Percentiles rank a stretch among this genome's conserved stretches.
These are phyloP conservation scores for Suillus variegatus DNA, from an alignment of 768 basidiomycete species.

Conservation along the genomic window DNA sequence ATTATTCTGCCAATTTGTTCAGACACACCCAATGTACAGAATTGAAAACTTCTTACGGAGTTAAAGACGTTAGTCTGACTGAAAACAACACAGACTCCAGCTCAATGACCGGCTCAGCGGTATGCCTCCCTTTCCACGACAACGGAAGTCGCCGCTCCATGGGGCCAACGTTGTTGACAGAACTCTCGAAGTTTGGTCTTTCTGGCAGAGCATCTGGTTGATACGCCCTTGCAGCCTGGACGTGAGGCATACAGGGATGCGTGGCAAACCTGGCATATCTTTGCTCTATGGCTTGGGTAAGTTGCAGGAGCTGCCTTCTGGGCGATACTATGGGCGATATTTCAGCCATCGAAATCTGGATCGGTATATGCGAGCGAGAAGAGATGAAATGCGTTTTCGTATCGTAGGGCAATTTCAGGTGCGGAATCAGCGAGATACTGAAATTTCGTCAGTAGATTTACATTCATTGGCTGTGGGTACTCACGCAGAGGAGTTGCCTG, in stretches of 20 bases:
- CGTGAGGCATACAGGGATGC: slow-evolving; percentile 3
- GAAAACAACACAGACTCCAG: slow-evolving; percentile 2
- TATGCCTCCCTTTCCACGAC: neutral
- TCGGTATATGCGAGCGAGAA: slow-evolving; percentile 3
- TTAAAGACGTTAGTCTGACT: neutral
- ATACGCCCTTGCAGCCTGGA: slow-evolving; percentile 6
- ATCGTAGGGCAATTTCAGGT: neutral
- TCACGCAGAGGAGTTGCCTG: slow-evolving; percentile 3
- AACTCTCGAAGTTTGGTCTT: neutral
- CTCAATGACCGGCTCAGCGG: neutral
- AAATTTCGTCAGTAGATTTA: neutral
- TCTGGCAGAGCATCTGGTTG: neutral
- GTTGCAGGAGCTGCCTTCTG: neutral
- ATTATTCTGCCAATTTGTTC: neutral
- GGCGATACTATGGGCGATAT: neutral
- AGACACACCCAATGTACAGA: neutral
- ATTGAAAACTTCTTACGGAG: neutral
- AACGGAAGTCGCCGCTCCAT: slow-evolving; percentile 2
- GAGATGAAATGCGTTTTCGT: neutral
- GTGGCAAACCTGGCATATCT: neutral
- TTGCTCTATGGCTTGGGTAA: neutral
- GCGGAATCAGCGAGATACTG: slow-evolving; percentile 1
- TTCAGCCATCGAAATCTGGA: neutral
- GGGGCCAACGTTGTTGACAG: slow-evolving; percentile 3
- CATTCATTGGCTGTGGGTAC: neutral